Percentiles rank a stretch among this genome's conserved stretches.
Evolutionary conservation across 176 grass and related monocot species (phyloP).

Genomic region (Cenchrus americanus): DNA sequence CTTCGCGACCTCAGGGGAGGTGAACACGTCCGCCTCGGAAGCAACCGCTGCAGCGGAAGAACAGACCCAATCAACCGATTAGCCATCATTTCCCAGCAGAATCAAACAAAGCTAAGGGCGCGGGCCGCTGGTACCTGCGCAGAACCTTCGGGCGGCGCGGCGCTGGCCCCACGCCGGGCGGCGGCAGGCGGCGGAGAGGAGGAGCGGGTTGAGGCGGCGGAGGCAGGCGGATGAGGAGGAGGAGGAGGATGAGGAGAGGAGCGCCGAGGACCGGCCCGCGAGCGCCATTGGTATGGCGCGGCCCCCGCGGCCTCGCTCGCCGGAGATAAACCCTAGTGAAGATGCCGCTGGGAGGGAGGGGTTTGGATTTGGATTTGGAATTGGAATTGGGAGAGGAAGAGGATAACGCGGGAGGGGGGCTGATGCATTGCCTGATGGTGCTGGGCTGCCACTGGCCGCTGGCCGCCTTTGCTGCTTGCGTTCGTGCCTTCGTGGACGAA

Average conservation of each 20-base stretch:
- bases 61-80: constrained; percentile 13
- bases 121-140: constrained; percentile 49
- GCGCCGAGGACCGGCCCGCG: constrained; percentile 43
- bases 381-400: neutral
- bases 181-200: constrained; percentile 51
- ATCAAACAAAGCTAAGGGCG: neutral
- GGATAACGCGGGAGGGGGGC: constrained; percentile 68
- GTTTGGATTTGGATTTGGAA: constrained; percentile 41
- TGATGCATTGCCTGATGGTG: no score
- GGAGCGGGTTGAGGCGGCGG: constrained; percentile 64
- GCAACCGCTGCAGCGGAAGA: constrained; percentile 54
- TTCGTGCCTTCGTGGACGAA: no score
- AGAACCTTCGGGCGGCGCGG: constrained; percentile 60
- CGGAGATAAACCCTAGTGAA: constrained; percentile 51
- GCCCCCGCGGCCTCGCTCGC: constrained; percentile 14
- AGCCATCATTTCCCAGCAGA: neutral
- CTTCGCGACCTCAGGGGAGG: constrained; percentile 78
- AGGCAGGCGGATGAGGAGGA: constrained; percentile 63
- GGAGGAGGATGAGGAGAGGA: constrained; percentile 62
- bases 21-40: constrained; percentile 74
- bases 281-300: constrained; percentile 71
- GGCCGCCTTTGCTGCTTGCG: no score
- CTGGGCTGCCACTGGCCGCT: no score
- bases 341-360: constrained; percentile 6
- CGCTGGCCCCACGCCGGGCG: constrained; percentile 45